Evolutionary conservation across 2,329 filamentous ascomycete species (phyloP), one percentile per base, ranked within the genome.

Genomic region (Paraconiothyrium brasiliense): DNA sequence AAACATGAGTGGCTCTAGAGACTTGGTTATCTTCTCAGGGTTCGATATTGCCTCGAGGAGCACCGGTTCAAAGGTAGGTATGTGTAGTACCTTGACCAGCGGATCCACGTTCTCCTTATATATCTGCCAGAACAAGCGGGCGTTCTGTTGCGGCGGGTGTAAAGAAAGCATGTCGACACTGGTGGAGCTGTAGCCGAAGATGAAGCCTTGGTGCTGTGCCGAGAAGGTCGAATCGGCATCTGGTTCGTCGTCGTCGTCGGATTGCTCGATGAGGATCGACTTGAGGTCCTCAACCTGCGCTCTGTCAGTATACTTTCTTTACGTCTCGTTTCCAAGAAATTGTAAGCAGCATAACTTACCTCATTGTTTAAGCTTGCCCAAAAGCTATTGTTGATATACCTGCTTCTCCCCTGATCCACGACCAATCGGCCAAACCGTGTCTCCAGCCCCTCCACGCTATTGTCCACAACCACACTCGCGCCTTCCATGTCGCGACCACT

Each of bases 321-420:
- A 55, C 2, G 8, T 20, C 6, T 37, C 37, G 16, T 10, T 22
- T 46, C 20, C 41, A 4, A 6, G 2, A 4, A 1, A 46, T 7
- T 24, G 43, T 24, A 24, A 5, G 22, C 20, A 4, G 20, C 54
- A n/a, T 8, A 32, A 51, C 80, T 58, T 77, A 90, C 89, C 83
- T 93, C 90, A 57, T 92, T 91, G 62, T 89, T 91, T 55, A 94
- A 83, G 64, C 87, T 91, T 22, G 90, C 87, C 90, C 90, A 93
- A 71, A 93, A 92, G 7, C 87, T 89, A 74, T 88, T 92, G 79
- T 90, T 92, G 67, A 94, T 87, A 73, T 93, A 94, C 73, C 90
- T 83, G 58, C 87, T 89, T 61, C 86, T 87, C 43, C 89, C 89
- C 58, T 93, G 89, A 64, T 90, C 89, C 39, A 93, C 79, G 0